phyloP scores from a whole-genome alignment of 1,284 basidiomycete genomes.

The Ustilago nuda region DNA sequence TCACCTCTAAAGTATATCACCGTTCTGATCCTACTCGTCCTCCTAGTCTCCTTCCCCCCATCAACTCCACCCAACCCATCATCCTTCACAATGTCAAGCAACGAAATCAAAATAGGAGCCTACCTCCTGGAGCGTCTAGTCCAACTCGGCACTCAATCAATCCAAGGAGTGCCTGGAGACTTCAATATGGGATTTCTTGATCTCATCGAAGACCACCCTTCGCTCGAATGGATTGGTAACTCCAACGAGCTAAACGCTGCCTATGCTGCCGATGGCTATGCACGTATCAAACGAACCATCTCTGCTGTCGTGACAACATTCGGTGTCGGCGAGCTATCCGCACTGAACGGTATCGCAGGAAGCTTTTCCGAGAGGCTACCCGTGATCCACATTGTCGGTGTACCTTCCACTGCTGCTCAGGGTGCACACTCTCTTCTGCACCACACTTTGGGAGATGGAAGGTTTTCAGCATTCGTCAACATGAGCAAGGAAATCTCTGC shows the following conservation, averaged over 20 bases:
- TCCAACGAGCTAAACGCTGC: conserved; percentile 75
- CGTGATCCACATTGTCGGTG: conserved; percentile 89
- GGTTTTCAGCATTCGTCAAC: conserved; percentile 80
- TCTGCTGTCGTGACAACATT: conserved; percentile 75
- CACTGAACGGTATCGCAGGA: conserved; percentile 71
- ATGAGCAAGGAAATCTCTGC: conserved; percentile 82
- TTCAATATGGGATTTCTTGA: conserved; percentile 83
- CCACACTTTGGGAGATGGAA: conserved; percentile 68
- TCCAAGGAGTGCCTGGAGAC: conserved; percentile 92
- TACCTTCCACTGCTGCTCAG: conserved; percentile 81
- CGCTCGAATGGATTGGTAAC: conserved; percentile 82
- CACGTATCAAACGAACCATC: conserved; percentile 73
- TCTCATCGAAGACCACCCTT: conserved; percentile 82
- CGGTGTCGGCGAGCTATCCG: conserved; percentile 85
- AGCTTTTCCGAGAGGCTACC: conserved; percentile 85
- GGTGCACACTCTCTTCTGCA: conserved; percentile 71
- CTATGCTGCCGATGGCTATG: conserved; percentile 95
- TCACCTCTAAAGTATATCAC: too few species aligned
- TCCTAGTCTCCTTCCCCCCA: neutral
- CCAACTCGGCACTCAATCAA: conserved; percentile 71
- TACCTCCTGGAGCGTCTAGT: conserved; percentile 67
- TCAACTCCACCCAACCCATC: neutral
- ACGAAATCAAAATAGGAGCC: conserved; percentile 52
- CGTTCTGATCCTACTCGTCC: too few species aligned
- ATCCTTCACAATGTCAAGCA: conserved; percentile 36